A percentile compares a stretch with the other conserved stretches of the same genome.
These are phyloP conservation scores for Apophysomyces variabilis DNA, from an alignment of 371 early-diverging fungal species.

Conservation along the genomic window DNA sequence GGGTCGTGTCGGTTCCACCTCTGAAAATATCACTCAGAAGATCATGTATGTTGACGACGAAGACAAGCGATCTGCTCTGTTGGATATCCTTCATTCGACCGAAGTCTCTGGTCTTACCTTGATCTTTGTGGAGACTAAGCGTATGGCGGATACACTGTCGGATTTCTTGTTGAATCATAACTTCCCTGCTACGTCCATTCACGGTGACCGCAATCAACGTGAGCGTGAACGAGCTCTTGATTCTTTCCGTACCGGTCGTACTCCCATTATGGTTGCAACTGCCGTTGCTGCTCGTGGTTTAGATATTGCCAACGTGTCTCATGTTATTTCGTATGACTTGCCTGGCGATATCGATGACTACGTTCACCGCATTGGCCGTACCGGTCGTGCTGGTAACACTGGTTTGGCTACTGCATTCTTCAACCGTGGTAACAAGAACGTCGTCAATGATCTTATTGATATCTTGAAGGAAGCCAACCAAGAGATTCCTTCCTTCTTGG, in stretches of 20 bases:
- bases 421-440: constrained; percentile 48
- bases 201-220: constrained; percentile 77
- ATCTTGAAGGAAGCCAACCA: constrained; percentile 81
- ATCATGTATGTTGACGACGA: constrained; percentile 78
- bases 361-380: constrained; percentile 85
- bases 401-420: constrained; percentile 84
- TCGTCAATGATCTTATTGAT: constrained; percentile 71
- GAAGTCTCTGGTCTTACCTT: constrained; percentile 67
- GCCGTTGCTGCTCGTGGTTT: constrained; percentile 94
- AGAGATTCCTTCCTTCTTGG: constrained; percentile 79
- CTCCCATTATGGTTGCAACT: constrained; percentile 89
- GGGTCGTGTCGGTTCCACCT: constrained; percentile 61
- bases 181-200: constrained; percentile 76
- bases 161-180: constrained; percentile 38
- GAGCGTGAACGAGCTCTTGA: constrained; percentile 81
- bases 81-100: constrained; percentile 34
- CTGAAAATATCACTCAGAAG: constrained; percentile 56
- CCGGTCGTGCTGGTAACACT: constrained; percentile 74
- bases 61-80: constrained; percentile 52
- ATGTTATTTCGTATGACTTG: constrained; percentile 88
- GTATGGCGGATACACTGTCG: constrained; percentile 67
- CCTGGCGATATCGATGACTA: constrained; percentile 81
- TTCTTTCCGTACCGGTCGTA: constrained; percentile 77
- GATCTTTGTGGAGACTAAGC: constrained; percentile 88
- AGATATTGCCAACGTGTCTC: constrained; percentile 84